Conservation (phyloP, 371 early-diverging fungal genomes). For the Rhizopus delemar region DNA sequence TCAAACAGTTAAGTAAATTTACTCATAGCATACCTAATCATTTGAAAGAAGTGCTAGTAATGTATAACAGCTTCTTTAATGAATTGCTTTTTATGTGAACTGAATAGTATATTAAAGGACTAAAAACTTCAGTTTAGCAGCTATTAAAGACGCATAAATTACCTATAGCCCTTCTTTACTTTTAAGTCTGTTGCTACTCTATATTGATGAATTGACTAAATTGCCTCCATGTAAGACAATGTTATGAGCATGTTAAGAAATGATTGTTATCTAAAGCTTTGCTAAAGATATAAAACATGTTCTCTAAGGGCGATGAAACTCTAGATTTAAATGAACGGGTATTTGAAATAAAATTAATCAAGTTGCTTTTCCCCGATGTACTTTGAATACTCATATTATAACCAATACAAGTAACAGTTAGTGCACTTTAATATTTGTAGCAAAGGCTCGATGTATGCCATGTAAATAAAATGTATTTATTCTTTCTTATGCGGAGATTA, state of each 20-base stretch:
- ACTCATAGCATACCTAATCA: slow-evolving; percentile 90
- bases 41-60: slow-evolving; percentile 92
- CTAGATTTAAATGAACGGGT: no score
- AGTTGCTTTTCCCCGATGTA: no score
- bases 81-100: slow-evolving; percentile 86
- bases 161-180: slow-evolving; percentile 73
- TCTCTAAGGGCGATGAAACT: no score
- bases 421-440: no score
- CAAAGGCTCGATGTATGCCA: no score
- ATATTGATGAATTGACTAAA: slow-evolving; percentile 72
- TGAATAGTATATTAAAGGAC: slow-evolving; percentile 96
- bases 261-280: slow-evolving; percentile 98
- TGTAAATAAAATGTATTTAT: no score
- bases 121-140: slow-evolving; percentile 94
- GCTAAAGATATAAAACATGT: slow-evolving; percentile 86
- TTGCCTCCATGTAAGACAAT: slow-evolving; percentile 90
- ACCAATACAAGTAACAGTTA: no score
- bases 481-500: no score
- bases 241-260: slow-evolving; percentile 95
- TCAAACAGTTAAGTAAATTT: slow-evolving; percentile 96
- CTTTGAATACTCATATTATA: no score
- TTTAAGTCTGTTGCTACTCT: no score
- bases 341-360: no score
- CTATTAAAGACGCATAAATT: slow-evolving; percentile 97
- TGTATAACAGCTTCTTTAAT: slow-evolving; percentile 98